These are phyloP conservation scores for Crucibulum laeve DNA, from an alignment of 768 basidiomycete species.

Conservation along the genomic window DNA sequence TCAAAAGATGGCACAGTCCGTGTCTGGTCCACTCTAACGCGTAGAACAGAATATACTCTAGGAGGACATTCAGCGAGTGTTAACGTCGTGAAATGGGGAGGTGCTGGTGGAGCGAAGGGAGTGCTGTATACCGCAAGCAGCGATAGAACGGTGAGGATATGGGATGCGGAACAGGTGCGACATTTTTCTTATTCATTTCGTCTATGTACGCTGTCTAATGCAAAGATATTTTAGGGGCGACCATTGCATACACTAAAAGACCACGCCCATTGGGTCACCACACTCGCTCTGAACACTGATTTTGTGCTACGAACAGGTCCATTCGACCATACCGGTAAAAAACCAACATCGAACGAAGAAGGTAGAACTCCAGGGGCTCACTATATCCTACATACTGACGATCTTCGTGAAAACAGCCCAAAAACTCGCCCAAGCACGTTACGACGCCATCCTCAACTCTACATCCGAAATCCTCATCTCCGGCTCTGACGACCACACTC, in stretches of 20 bases:
- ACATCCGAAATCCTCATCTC: conserved; percentile 86
- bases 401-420: conserved; percentile 48
- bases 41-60: conserved; percentile 75
- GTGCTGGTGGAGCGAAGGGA: conserved; percentile 63
- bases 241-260: conserved; percentile 84
- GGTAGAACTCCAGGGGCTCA: conserved; percentile 37
- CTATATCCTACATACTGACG: background rate
- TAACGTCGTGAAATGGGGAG: conserved; percentile 96
- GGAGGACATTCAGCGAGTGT: conserved; percentile 94
- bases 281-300: conserved; percentile 91
- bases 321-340: conserved; percentile 84
- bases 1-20: conserved; percentile 96
- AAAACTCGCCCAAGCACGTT: conserved; percentile 70
- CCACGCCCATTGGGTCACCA: conserved; percentile 99
- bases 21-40: conserved; percentile 80
- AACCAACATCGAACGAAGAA: conserved; percentile 76
- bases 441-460: conserved; percentile 60
- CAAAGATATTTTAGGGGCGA: conserved; percentile 55
- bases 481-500: conserved; percentile 96
- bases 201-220: background rate
- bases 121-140: conserved; percentile 94
- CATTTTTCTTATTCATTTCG: conserved; percentile 1
- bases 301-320: conserved; percentile 93
- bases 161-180: conserved; percentile 78
- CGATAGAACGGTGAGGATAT: conserved; percentile 90